Evolutionary conservation across 805 yeast species (phyloP), one percentile per base, ranked within the genome.

Genomic region (Kazachstania viticola): DNA sequence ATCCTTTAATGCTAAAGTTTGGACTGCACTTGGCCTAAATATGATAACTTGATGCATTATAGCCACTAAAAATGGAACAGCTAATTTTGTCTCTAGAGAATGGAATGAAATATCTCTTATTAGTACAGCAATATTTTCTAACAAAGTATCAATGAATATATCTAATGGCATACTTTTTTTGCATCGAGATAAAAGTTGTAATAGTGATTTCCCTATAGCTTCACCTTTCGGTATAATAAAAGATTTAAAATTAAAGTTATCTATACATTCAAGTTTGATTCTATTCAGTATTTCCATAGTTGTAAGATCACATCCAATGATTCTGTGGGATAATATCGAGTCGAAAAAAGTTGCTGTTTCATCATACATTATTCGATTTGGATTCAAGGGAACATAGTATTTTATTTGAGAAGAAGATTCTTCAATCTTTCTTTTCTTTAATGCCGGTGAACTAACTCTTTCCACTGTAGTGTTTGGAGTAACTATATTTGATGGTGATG

Each of bases 1-100:
- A 25, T 46, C 46, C 30, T 45, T 61, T 41, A 61, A 56, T 16
- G 65, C 57, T 11, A 48, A 44, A 23, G 45, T 52, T 14, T 58
- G 60, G 1, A 76, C 62, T 1, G 88, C 85, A 34, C 70, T 68
- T 1, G 81, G 76, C 45, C 81, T 61, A 51, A 74, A 81, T 14
- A 54, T 62, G 5, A 78, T 50, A 1, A 73, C 46, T 31, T 71
- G 69, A 41, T 73, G 73, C 24, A 79, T 56, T 25, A 80, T 42
- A 1, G 79, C 62, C 2, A 78, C 46, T 11, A 80, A 40, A 46
- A 74, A 78, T 1, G 91, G 91, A 3, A 75, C 58, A 0, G 56
- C 50, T 18, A 50, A 34, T 14, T 44, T 41, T 15, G 51, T 45
- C 26, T 50, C 57, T n/a, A 32, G 22, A 23, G 37, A 28, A 24